Conservation (phyloP, 2,329 filamentous ascomycete species). For the Diplodia sapinea region DNA sequence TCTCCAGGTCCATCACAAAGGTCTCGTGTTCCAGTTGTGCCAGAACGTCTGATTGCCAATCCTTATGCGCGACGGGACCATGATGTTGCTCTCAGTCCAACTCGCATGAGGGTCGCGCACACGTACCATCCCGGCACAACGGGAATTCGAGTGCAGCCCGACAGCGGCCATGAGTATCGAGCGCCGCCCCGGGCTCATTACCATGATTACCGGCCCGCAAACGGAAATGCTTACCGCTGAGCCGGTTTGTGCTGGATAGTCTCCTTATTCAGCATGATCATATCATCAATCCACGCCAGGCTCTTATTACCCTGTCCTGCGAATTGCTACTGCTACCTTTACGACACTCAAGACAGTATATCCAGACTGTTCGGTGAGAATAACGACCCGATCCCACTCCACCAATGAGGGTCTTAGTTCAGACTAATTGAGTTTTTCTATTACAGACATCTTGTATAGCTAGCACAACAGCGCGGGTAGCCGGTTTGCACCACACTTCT, state of each 20-base stretch:
- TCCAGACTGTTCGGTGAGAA: background rate
- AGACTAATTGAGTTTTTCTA: background rate
- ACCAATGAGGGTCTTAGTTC: background rate
- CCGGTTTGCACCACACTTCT: background rate
- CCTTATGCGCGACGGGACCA: background rate
- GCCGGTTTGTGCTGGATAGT: background rate
- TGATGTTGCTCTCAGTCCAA: background rate
- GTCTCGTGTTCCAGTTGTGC: background rate
- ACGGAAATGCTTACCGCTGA: constrained; percentile 1
- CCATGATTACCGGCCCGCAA: constrained; percentile 6
- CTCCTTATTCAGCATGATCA: background rate
- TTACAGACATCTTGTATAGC: background rate
- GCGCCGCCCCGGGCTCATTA: background rate
- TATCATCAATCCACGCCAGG: background rate
- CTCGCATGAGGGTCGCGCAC: constrained; percentile 5
- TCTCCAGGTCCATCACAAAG: background rate
- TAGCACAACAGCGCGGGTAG: background rate
- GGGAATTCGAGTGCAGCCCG: background rate
- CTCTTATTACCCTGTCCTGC: background rate
- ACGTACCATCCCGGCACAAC: constrained; percentile 2
- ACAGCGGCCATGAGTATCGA: background rate
- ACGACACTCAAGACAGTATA: background rate
- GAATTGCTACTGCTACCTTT: background rate
- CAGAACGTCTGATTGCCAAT: constrained; percentile 1
- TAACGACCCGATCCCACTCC: background rate